Evolutionary conservation across 2,329 filamentous ascomycete species (phyloP), one percentile per base, ranked within the genome.

Genomic region (Fusarium sp.): DNA sequence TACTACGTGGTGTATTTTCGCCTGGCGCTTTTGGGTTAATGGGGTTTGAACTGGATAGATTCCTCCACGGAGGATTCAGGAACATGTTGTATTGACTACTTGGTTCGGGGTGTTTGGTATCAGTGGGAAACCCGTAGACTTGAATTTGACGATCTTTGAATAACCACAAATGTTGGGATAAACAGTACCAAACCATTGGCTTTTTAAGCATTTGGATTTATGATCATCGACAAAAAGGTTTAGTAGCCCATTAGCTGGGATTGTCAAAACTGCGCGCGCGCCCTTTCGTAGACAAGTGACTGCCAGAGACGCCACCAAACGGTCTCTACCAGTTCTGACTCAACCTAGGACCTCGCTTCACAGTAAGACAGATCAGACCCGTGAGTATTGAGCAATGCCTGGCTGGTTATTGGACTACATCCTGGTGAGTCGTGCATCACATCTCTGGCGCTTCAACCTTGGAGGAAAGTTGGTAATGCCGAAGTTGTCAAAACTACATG

Each of bases 11-110:
- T 51, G 63, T 49, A 24, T 22, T 56, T 62, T 53, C 51, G 64
- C 55, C 57, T 70, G 64, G 65, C 67, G 67, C 50, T 48, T 52
- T 57, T 58, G 61, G 49, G 48, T 53, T 20, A 41, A 46, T n/a
- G 28, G 52, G 40, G 43, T 44, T 44, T 20, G 40, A 41, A 33
- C 24, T 51, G 52, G 59, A 73, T 73, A 72, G 71, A 73, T 55
- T 30, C 56, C 45, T 54, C 37, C 35, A 54, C 30, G 50, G 40
- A 52, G 30, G 45, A 44, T 35, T 65, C 46, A 33, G 41, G 46
- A 35, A 50, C 39, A 46, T 37, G 32, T 41, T 65, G 20, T 49
- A 51, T 55, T 35, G 35, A 44, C 33, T 46, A 44, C 56, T 39
- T 54, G 24, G 35, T 35, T 48, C 9, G 44, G 44, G 39, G 39